Evolutionary conservation across 2,329 filamentous ascomycete species (phyloP), one percentile per base, ranked within the genome.

Genomic region (Nigrograna mackinnonii): DNA sequence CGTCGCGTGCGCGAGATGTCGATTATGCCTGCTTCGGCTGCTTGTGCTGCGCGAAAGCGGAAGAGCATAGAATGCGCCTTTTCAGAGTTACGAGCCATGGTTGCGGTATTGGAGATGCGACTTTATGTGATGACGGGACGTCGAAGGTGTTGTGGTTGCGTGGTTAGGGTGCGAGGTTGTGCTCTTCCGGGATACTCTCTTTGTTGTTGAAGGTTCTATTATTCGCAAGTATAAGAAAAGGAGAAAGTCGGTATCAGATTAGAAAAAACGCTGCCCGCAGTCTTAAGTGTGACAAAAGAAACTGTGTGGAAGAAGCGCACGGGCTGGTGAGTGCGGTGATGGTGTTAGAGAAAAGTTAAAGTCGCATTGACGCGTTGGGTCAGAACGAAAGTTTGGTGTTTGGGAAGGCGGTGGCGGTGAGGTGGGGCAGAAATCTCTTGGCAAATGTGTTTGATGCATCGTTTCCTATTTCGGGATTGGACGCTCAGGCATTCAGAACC

Each of bases 31-130:
- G 96, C 82, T 74, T 96, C 91, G 52, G 91, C 90, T 54, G 92
- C 92, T 82, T 97, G 94, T 60, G 92, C 89, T 65, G 95, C 94
- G 70, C 94, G 90, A 79, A 99, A 99, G 79, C 94, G 92, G 78
- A 96, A 99, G 71, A 99, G 92, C 92, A 99, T 99, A 35, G 91
- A 96, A 78, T 99, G 94, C 63, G 94, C 92, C 73, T 97, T 99
- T 80, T 97, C 92, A 34, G 89, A 92, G 72, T 97, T 96, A 66
- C 92, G 92, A 65, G 92, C 91, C 92, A 66, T 64, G 54, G 35
- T 60, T 60, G 54, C 43, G 52, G 51, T 44, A 18, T n/a, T 39
- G 26, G 35, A 35, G 34, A n/a, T 39, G 41, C 6, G 34, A 36
- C 20, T 36, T 42, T 43, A 20, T 37, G 45, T 32, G 9, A 33